Evolutionary conservation across 2,329 filamentous ascomycete species (phyloP), one percentile per base, ranked within the genome.

Genomic region (Colletotrichum nymphaeae): DNA sequence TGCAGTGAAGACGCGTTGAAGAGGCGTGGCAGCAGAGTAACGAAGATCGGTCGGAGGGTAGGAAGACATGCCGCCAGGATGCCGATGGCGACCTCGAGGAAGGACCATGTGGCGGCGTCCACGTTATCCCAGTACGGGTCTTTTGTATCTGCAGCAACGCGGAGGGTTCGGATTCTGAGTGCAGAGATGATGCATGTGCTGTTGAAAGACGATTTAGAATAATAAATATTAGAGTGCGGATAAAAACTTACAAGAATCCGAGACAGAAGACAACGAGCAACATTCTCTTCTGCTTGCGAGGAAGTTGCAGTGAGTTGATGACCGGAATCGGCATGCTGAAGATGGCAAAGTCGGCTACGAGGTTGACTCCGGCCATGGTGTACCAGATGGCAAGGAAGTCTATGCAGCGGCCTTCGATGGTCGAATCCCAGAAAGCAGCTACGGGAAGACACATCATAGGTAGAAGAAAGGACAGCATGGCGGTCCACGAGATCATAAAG

Each of bases 81-180:
- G 28, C 76, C 79, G 26, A 78, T 77, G 65, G 77, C 78, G 67
- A 81, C 74, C 69, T 82, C 80, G 35, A 79, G 78, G 58, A 79
- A 76, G 12, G 79, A 79, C 77, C 79, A 80, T 57, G 79, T 80
- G 1, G 80, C 77, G 1, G 80, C 78, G 8, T 78, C 75, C 2
- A 79, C 76, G 35, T 80, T 80, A 64, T 80, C 78, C 79, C 80
- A 82, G 32, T 78, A 77, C 1, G 76, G 74, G 71, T 76, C 76
- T 19, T 73, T 19, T 5, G 75, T 77, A 3, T 68, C 70, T 24
- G 74, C 74, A 11, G 78, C 78, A 11, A 58, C 58, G 56, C 74
- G 76, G 22, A 82, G 76, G 4, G 78, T 79, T 32, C 78, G 77
- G n/a, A 82, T 76, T 28, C 81, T 79, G 16, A 80, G 75, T 49